A percentile compares a stretch with the other conserved stretches of the same genome.
phyloP scores from a whole-genome alignment of 441 rosid species.

The Jatropha multifida region DNA sequence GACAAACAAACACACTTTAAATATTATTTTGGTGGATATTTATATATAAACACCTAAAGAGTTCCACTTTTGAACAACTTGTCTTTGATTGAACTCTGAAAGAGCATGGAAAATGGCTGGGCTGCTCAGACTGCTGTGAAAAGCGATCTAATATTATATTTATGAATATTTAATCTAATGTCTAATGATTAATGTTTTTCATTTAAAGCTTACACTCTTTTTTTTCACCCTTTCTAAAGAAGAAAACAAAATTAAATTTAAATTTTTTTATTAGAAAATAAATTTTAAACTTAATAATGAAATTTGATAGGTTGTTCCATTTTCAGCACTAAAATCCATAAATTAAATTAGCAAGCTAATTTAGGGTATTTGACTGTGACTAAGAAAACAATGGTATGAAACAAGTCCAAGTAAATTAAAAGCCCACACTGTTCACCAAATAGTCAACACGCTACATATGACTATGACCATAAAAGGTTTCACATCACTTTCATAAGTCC shows the following conservation, averaged over 20 bases:
- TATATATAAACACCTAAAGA: not conserved
- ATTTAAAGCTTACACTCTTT: too few species aligned
- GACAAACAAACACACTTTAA: too few species aligned
- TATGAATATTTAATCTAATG: too few species aligned
- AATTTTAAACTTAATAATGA: too few species aligned
- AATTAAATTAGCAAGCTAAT: too few species aligned
- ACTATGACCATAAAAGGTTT: not conserved
- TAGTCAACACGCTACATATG: not conserved
- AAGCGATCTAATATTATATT: not conserved
- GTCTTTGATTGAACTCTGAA: not conserved
- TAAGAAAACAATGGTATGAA: not conserved
- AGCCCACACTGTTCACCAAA: not conserved
- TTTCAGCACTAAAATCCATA: too few species aligned
- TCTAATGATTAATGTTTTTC: not conserved
- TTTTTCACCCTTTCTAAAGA: too few species aligned
- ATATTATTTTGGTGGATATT: not conserved
- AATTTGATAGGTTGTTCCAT: too few species aligned
- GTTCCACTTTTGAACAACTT: constrained; percentile 10
- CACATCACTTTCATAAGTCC: not conserved
- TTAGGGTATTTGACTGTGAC: too few species aligned
- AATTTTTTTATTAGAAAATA: too few species aligned
- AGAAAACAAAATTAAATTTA: too few species aligned
- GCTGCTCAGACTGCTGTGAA: not conserved
- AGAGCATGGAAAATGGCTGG: not conserved
- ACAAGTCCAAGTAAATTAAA: not conserved